Conservation (phyloP, 23 red algal species). For the Agarophyton chilense region DNA sequence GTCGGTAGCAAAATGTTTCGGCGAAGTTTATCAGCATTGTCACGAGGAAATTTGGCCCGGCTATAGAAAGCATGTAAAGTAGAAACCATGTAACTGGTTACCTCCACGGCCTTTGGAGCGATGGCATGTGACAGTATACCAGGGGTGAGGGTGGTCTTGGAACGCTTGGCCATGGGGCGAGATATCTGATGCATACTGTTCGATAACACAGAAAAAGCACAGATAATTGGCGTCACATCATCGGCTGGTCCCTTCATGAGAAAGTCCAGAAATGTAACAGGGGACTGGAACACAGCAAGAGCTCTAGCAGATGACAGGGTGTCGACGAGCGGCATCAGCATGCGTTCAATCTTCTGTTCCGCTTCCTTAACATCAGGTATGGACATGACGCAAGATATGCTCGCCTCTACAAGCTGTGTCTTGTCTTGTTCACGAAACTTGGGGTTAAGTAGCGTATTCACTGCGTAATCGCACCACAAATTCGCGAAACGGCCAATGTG, state of each 20-base stretch:
- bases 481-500: constrained; percentile 11
- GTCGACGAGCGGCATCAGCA: constrained; percentile 27
- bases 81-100: background rate
- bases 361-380: constrained; percentile 14
- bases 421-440: constrained; percentile 44
- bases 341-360: constrained; percentile 17
- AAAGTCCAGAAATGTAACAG: constrained; percentile 2
- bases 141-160: background rate
- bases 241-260: constrained; percentile 1
- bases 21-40: background rate
- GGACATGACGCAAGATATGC: constrained; percentile 28
- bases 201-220: constrained; percentile 36
- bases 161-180: constrained; percentile 1
- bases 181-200: constrained; percentile 37
- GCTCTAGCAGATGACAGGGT: background rate
- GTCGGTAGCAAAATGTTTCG: constrained; percentile 31
- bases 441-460: constrained; percentile 4
- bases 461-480: constrained; percentile 32
- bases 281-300: constrained; percentile 15
- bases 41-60: constrained; percentile 12
- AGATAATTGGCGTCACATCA: background rate
- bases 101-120: constrained; percentile 40
- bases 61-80: constrained; percentile 57
- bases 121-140: constrained; percentile 41
- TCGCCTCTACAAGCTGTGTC: constrained; percentile 51